Conservation (phyloP, 2,329 filamentous ascomycete genomes). For the Seiridium unicorne region DNA sequence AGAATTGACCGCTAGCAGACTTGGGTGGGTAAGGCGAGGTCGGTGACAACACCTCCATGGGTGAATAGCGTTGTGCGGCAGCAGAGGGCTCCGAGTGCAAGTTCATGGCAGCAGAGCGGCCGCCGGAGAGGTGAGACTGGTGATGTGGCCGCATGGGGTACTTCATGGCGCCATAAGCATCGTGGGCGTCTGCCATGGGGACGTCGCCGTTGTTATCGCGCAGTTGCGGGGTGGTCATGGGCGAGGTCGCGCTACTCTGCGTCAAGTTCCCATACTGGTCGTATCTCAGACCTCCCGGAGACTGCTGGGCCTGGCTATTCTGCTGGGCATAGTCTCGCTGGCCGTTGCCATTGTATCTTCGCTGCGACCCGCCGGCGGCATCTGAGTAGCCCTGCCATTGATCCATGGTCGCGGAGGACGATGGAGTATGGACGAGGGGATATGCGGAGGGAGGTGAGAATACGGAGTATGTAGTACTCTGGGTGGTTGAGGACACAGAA, state of each 20-base stretch:
- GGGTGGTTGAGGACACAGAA: neutral
- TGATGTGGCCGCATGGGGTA: constrained; percentile 79
- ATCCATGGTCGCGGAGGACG: constrained; percentile 44
- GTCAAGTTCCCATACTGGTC: constrained; percentile 51
- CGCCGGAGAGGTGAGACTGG: constrained; percentile 65
- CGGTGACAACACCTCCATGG: constrained; percentile 87
- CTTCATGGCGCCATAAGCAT: constrained; percentile 82
- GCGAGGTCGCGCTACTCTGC: constrained; percentile 42
- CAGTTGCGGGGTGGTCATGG: constrained; percentile 47
- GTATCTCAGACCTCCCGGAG: constrained; percentile 63
- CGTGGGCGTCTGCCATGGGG: constrained; percentile 81
- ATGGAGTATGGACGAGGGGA: constrained; percentile 9
- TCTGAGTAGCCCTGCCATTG: constrained; percentile 71
- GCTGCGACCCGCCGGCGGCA: constrained; percentile 54
- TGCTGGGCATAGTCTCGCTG: constrained; percentile 31
- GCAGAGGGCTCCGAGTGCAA: constrained; percentile 77
- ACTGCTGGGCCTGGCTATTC: constrained; percentile 37
- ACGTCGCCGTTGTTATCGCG: constrained; percentile 75
- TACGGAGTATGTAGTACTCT: neutral
- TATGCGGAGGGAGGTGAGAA: neutral
- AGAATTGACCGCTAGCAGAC: constrained; percentile 46
- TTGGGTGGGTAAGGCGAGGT: constrained; percentile 72
- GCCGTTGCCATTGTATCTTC: constrained; percentile 50
- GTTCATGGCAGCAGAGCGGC: constrained; percentile 51
- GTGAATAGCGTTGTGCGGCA: constrained; percentile 89